A percentile compares a stretch with the other conserved stretches of the same genome.
phyloP scores from a whole-genome alignment of 2,329 filamentous ascomycete species.

The Thielaviopsis euricoi region DNA sequence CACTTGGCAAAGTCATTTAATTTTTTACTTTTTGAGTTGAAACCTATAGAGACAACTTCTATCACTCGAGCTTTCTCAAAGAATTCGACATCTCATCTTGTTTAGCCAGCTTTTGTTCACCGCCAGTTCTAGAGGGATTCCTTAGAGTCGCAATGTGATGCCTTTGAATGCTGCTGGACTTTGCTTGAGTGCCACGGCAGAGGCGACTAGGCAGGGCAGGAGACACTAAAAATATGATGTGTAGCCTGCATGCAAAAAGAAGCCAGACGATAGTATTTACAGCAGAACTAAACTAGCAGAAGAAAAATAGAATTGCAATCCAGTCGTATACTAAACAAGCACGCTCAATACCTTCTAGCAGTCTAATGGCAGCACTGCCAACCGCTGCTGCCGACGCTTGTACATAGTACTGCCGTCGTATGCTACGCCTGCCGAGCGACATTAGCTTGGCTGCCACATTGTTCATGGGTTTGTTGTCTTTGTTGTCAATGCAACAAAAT shows the following conservation, averaged over 20 bases:
- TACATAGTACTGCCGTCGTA: neutral
- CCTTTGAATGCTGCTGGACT: neutral
- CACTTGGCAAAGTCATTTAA: too few species aligned
- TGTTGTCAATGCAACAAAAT: neutral
- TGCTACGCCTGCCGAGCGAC: neutral
- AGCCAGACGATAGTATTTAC: neutral
- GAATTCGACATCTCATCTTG: neutral
- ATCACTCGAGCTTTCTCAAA: neutral
- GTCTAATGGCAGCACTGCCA: too few species aligned
- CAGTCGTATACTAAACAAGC: too few species aligned
- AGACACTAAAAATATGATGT: neutral
- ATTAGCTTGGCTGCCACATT: neutral
- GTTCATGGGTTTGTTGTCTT: neutral
- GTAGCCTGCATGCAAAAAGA: neutral
- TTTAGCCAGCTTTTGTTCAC: neutral
- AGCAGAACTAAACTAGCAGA: neutral
- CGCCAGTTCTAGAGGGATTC: neutral
- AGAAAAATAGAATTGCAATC: neutral
- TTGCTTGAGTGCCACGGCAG: neutral
- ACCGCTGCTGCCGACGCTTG: neutral
- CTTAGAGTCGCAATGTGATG: neutral
- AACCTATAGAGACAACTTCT: too few species aligned
- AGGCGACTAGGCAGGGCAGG: neutral
- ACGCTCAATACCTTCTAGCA: too few species aligned
- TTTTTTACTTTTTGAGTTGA: too few species aligned